Evolutionary conservation across 176 grass and related monocot genomes (phyloP).

Genomic region (Rhipidocladum racemiflorum): DNA sequence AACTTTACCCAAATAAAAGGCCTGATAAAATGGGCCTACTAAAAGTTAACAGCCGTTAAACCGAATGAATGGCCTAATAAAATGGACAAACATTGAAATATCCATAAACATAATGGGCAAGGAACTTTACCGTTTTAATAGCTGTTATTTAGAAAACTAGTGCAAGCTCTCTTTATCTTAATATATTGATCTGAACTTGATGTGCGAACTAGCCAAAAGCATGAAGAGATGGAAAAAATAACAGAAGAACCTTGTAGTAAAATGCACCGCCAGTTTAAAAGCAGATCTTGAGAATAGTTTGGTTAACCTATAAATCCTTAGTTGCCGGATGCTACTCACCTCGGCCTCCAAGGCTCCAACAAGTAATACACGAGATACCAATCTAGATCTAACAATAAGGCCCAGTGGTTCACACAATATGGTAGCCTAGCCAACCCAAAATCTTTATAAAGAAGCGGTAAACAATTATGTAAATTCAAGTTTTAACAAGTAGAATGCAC

Average conservation of each 20-base stretch:
- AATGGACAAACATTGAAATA: no score
- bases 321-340: not conserved
- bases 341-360: not conserved
- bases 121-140: no score
- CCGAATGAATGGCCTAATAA: no score
- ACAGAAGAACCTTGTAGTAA: not conserved
- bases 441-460: not conserved
- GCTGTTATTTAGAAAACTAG: no score
- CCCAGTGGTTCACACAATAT: not conserved
- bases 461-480: not conserved
- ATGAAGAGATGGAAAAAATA: not conserved
- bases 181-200: conserved; percentile 14
- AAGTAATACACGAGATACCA: not conserved
- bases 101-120: no score
- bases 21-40: no score
- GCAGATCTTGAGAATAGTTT: not conserved
- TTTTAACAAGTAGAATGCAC: not conserved
- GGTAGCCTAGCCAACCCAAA: not conserved
- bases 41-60: no score
- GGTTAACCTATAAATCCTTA: not conserved
- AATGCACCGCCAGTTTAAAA: not conserved
- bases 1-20: no score
- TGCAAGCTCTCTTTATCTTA: not conserved
- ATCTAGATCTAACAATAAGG: not conserved
- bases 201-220: not conserved